Conservation (phyloP, 2,329 filamentous ascomycete genomes). For the Pseudocercospora pini-densiflorae region DNA sequence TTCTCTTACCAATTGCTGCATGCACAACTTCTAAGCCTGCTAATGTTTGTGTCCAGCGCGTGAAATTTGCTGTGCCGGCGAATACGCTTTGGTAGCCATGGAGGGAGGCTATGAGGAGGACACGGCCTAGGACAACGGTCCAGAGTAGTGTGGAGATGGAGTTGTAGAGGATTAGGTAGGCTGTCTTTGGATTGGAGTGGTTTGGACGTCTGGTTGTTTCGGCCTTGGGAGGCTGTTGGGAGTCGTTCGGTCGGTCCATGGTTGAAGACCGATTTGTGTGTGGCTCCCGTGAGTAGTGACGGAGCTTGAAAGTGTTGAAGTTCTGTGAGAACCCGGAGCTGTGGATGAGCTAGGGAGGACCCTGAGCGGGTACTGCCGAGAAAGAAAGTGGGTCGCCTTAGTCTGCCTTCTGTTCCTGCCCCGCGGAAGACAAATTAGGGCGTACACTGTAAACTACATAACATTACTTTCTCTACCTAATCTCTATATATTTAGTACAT, state of each 20-base stretch:
- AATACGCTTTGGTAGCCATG: slow-evolving; percentile 61
- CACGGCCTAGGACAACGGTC: slow-evolving; percentile 74
- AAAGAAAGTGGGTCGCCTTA: not conserved
- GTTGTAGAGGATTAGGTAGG: slow-evolving; percentile 88
- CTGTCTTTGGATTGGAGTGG: slow-evolving; percentile 37
- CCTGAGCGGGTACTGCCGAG: not conserved
- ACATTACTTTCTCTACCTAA: no score
- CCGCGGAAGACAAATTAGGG: no score
- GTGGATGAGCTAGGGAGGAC: not conserved
- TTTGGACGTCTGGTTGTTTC: slow-evolving; percentile 6
- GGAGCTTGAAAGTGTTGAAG: not conserved
- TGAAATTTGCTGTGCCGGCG: slow-evolving; percentile 66
- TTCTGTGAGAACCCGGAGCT: not conserved
- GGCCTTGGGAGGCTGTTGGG: slow-evolving; percentile 28
- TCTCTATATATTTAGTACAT: no score
- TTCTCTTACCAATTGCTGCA: slow-evolving; percentile 67
- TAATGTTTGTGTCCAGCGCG: slow-evolving; percentile 80
- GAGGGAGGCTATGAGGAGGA: slow-evolving; percentile 57
- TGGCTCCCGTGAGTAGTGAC: no score
- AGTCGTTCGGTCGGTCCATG: slow-evolving; percentile 36
- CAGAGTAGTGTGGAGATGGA: slow-evolving; percentile 76
- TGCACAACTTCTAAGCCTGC: slow-evolving; percentile 85
- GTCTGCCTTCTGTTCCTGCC: no score
- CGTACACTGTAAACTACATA: no score
- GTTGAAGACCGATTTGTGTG: not conserved